A percentile compares a stretch with the other conserved stretches of the same genome.
These are phyloP conservation scores for Singerocomus rubriflavus DNA, from an alignment of 1,284 basidiomycete genomes.

Conservation along the genomic window DNA sequence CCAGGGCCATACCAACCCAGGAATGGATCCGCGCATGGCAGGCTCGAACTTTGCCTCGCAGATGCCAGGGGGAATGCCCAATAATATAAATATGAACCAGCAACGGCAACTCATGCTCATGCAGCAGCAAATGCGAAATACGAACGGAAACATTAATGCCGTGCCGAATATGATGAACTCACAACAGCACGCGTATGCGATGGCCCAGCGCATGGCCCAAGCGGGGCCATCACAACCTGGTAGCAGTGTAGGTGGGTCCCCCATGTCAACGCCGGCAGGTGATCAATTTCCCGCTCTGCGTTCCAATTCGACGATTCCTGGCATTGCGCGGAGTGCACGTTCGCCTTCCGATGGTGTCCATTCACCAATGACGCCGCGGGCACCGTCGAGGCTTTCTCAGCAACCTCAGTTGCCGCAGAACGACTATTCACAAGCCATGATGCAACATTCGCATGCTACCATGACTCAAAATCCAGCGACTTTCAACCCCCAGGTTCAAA, in stretches of 20 bases:
- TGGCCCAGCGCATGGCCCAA: conserved; percentile 41
- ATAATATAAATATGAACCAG: conserved; percentile 38
- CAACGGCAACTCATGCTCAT: conserved; percentile 39
- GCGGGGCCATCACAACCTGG: conserved; percentile 36
- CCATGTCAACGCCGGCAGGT: conserved; percentile 27
- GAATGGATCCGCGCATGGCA: conserved; percentile 31
- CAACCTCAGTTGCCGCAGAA: conserved; percentile 37
- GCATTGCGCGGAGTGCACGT: conserved; percentile 65
- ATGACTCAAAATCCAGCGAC: conserved; percentile 27
- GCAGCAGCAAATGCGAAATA: conserved; percentile 39
- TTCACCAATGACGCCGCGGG: conserved; percentile 57
- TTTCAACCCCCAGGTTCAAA: conserved; percentile 30
- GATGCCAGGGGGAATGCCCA: conserved; percentile 30
- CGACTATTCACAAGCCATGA: conserved; percentile 36
- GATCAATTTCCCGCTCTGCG: conserved; percentile 43
- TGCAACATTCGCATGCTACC: conserved; percentile 31
- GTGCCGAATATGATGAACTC: conserved; percentile 30
- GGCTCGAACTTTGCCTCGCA: conserved; percentile 27
- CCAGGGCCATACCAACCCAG: conserved; percentile 24
- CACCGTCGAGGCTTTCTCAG: conserved; percentile 36
- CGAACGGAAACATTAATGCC: conserved; percentile 30
- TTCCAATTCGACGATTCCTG: conserved; percentile 59
- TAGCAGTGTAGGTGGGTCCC: conserved; percentile 27
- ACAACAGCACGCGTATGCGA: conserved; percentile 36
- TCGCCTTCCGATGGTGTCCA: conserved; percentile 64